Evolutionary conservation across 805 yeast species (phyloP).

Genomic region (Candida argentea): DNA sequence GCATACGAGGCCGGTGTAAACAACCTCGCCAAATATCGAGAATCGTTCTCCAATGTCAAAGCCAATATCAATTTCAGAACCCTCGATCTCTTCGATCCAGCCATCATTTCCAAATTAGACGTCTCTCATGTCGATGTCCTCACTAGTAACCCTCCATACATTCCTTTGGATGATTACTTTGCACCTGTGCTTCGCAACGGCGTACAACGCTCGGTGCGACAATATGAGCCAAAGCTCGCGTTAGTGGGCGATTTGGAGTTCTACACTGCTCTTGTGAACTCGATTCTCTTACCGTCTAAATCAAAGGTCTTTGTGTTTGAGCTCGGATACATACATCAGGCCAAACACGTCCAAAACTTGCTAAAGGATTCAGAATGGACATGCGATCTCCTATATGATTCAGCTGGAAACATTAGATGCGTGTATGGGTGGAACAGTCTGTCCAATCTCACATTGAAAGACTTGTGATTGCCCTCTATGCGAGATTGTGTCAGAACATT

Average conservation of each 20-base stretch:
- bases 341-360: slow-evolving; percentile 22
- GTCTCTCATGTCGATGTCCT: slow-evolving; percentile 36
- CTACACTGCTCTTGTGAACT: slow-evolving; percentile 44
- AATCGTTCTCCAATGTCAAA: slow-evolving; percentile 1
- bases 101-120: slow-evolving; percentile 2
- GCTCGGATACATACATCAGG: slow-evolving; percentile 57
- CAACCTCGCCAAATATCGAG: slow-evolving; percentile 21
- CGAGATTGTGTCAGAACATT: too few species aligned
- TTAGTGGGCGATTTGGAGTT: slow-evolving; percentile 72
- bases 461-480: too few species aligned
- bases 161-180: slow-evolving; percentile 38
- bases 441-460: too few species aligned
- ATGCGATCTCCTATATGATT: slow-evolving; percentile 39
- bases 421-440: slow-evolving; percentile 54
- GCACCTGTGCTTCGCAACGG: slow-evolving; percentile 23
- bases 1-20: slow-evolving; percentile 44
- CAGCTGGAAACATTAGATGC: slow-evolving; percentile 43
- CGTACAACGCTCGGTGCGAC: slow-evolving; percentile 54
- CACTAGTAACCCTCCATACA: slow-evolving; percentile 89
- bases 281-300: slow-evolving; percentile 28
- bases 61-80: slow-evolving; percentile 5
- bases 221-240: slow-evolving; percentile 71
- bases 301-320: slow-evolving; percentile 67
- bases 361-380: slow-evolving; percentile 37
- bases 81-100: slow-evolving; percentile 8